Conservation (phyloP, 306 rosid species). For the Crotalaria pallida region DNA sequence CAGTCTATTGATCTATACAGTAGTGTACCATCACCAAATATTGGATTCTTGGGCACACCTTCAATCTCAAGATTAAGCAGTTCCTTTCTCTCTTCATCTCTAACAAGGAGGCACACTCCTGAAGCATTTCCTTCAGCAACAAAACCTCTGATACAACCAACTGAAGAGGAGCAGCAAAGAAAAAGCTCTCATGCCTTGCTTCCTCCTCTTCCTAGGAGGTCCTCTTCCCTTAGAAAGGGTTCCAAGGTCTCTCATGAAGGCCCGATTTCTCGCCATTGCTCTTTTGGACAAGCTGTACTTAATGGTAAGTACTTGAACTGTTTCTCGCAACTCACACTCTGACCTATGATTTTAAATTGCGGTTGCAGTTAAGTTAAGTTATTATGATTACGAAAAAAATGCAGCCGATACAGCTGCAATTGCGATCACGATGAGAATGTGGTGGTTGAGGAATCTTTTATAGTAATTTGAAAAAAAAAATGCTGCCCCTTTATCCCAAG, state of each 20-base stretch:
- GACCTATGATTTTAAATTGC: background rate
- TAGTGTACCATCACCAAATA: slow-evolving; percentile 81
- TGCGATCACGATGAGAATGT: too few relatives aligned
- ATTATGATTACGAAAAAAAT: too few relatives aligned
- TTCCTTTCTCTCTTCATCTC: slow-evolving; percentile 79
- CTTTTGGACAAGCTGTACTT: slow-evolving; percentile 70
- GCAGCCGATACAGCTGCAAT: too few relatives aligned
- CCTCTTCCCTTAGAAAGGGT: slow-evolving; percentile 47
- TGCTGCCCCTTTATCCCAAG: background rate
- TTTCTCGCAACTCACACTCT: background rate
- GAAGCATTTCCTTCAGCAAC: slow-evolving; percentile 55
- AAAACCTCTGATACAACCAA: slow-evolving; percentile 49
- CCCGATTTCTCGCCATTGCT: slow-evolving; percentile 62
- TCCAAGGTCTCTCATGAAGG: slow-evolving; percentile 59
- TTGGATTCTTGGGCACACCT: slow-evolving; percentile 83
- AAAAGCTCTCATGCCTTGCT: slow-evolving; percentile 60
- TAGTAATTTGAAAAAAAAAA: too few relatives aligned
- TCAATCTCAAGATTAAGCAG: slow-evolving; percentile 80
- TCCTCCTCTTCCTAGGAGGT: slow-evolving; percentile 59
- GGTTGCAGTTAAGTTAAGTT: too few relatives aligned
- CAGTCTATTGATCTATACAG: slow-evolving; percentile 92
- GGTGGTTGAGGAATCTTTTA: too few relatives aligned
- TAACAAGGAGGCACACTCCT: slow-evolving; percentile 94
- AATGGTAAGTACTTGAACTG: slow-evolving; percentile 52
- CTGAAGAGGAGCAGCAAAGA: slow-evolving; percentile 48